Conservation (phyloP, 2,329 filamentous ascomycete species). For the Nannizziopsis barbatae region DNA sequence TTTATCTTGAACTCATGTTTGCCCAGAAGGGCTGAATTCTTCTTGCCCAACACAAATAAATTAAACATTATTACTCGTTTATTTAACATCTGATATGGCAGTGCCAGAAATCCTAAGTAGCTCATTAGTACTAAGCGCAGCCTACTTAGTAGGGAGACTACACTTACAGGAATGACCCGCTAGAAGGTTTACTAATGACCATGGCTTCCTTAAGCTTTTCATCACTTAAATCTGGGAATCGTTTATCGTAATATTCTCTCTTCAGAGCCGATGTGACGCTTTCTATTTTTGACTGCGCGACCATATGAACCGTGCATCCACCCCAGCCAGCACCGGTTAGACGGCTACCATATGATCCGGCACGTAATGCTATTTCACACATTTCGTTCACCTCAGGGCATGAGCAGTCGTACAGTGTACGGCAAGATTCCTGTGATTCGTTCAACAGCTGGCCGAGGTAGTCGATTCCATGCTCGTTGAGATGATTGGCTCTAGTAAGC, state of each 20-base stretch:
- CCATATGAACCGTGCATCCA: slow-evolving; percentile 86
- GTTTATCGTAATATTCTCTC: slow-evolving; percentile 68
- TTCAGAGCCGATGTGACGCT: slow-evolving; percentile 67
- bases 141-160: slow-evolving; percentile 5
- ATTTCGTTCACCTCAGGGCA: slow-evolving; percentile 86
- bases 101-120: slow-evolving; percentile 27
- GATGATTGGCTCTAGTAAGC: slow-evolving; percentile 47
- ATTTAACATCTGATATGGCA: slow-evolving; percentile 24
- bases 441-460: slow-evolving; percentile 76
- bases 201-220: slow-evolving; percentile 70
- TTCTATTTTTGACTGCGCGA: slow-evolving; percentile 70
- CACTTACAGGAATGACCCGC: slow-evolving; percentile 36
- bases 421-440: slow-evolving; percentile 76
- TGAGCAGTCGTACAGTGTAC: slow-evolving; percentile 80
- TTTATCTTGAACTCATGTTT: too few relatives aligned
- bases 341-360: slow-evolving; percentile 73
- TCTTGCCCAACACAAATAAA: too few relatives aligned
- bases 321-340: slow-evolving; percentile 95
- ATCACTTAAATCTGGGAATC: slow-evolving; percentile 53
- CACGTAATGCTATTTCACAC: slow-evolving; percentile 63
- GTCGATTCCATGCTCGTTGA: slow-evolving; percentile 55
- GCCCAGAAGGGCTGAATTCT: too few relatives aligned
- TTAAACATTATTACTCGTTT: too few relatives aligned
- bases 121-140: background rate
- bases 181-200: slow-evolving; percentile 69